Conservation (phyloP, 495 filamentous ascomycete genomes). For the Amorphotheca resinae region DNA sequence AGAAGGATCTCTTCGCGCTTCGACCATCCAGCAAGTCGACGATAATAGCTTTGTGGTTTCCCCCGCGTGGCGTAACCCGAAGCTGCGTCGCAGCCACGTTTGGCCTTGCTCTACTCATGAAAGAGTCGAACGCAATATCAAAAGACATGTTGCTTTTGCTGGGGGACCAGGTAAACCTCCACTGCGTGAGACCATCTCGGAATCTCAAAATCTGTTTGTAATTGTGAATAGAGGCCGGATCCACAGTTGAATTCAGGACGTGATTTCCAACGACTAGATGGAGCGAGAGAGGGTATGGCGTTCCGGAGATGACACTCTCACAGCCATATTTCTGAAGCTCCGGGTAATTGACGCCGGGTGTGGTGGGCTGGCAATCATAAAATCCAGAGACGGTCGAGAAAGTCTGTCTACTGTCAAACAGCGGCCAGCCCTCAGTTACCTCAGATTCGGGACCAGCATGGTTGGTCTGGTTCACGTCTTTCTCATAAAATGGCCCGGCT, state of each 20-base stretch:
- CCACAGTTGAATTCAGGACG: conserved; percentile 46
- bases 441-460: conserved; percentile 26
- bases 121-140: conserved; percentile 39
- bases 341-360: conserved; percentile 49
- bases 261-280: conserved; percentile 41
- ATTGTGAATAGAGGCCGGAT: conserved; percentile 39
- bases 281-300: conserved; percentile 40
- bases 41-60: conserved; percentile 23
- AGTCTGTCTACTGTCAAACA: conserved; percentile 50
- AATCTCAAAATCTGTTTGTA: conserved; percentile 50
- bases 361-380: conserved; percentile 46
- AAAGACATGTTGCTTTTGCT: conserved; percentile 28
- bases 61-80: conserved; percentile 26
- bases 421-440: conserved; percentile 65
- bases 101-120: conserved; percentile 25
- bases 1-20: conserved; percentile 33
- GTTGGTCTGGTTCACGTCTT: conserved; percentile 28
- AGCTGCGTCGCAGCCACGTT: conserved; percentile 31
- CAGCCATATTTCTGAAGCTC: conserved; percentile 56
- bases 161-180: conserved; percentile 55
- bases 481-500: conserved; percentile 54
- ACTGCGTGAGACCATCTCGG: conserved; percentile 44
- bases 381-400: conserved; percentile 65
- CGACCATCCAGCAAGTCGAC: conserved; percentile 40
- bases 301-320: conserved; percentile 59